Percentiles rank a stretch among this genome's conserved stretches.
Evolutionary conservation across 2,329 filamentous ascomycete species (phyloP).

Genomic region (Eutypella sp.): DNA sequence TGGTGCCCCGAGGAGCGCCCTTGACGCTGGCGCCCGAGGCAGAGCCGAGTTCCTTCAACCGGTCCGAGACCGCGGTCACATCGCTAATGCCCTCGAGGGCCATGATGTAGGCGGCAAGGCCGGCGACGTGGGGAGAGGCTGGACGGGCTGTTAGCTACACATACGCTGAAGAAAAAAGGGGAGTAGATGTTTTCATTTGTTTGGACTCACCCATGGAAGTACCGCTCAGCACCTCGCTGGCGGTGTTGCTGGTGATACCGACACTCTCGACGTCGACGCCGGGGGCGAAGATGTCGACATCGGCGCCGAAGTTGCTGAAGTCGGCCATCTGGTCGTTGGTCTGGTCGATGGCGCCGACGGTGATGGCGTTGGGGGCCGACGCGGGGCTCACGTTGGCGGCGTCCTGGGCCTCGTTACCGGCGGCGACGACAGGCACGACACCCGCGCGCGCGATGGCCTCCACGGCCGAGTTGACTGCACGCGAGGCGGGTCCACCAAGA

Average conservation of each 20-base stretch:
- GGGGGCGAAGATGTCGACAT: constrained; percentile 52
- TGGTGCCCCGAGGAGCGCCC: constrained; percentile 41
- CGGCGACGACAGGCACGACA: constrained; percentile 54
- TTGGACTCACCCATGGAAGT: constrained; percentile 53
- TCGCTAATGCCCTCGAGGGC: constrained; percentile 44
- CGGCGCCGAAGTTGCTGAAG: constrained; percentile 55
- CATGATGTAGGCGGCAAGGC: constrained; percentile 65
- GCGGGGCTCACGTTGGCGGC: constrained; percentile 48
- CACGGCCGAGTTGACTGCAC: constrained; percentile 52
- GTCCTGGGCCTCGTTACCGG: constrained; percentile 53
- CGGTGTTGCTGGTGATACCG: constrained; percentile 45
- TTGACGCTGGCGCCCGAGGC: constrained; percentile 38
- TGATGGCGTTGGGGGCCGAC: constrained; percentile 51
- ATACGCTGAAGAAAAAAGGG: too few species aligned
- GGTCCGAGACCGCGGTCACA: constrained; percentile 38
- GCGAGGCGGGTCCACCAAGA: constrained; percentile 45
- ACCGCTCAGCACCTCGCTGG: constrained; percentile 42
- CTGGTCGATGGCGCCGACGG: constrained; percentile 55
- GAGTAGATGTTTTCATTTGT: too few species aligned
- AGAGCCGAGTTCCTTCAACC: constrained; percentile 50
- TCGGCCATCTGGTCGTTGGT: constrained; percentile 40
- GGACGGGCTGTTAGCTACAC: constrained; percentile 23
- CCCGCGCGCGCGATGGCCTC: constrained; percentile 43
- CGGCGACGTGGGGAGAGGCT: constrained; percentile 63
- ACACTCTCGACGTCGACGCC: constrained; percentile 50